Evolutionary conservation across 192 early-diverging fungal genomes (phyloP).

Genomic region (Gonapodya sp.): DNA sequence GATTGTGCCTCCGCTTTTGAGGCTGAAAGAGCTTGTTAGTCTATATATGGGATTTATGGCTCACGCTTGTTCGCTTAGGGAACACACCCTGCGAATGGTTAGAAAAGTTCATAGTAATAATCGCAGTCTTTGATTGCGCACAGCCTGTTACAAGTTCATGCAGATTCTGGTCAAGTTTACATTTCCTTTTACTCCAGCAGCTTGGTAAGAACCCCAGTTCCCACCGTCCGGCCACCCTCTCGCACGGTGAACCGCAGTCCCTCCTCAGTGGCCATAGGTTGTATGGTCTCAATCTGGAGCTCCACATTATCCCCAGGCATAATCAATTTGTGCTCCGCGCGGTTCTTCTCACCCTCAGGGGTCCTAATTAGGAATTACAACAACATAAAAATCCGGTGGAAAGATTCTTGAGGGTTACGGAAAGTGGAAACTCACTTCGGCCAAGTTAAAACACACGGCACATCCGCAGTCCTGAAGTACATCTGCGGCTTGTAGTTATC

Average conservation of each 20-base stretch:
- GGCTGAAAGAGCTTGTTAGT: too few relatives aligned
- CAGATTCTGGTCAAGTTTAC: too few relatives aligned
- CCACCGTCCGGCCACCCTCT: constrained; percentile 95
- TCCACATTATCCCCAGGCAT: constrained; percentile 96
- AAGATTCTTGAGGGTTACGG: too few relatives aligned
- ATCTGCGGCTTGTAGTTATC: constrained; percentile 96
- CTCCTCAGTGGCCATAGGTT: constrained; percentile 80
- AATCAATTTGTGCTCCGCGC: constrained; percentile 85
- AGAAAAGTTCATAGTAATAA: too few relatives aligned
- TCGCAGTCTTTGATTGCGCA: too few relatives aligned
- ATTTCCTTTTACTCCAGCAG: constrained; percentile 54
- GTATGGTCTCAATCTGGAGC: constrained; percentile 72
- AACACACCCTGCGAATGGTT: too few relatives aligned
- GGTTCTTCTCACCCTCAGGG: constrained; percentile 62
- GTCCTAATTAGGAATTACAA: constrained; percentile 22
- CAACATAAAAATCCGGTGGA: neutral
- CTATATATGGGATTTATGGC: too few relatives aligned
- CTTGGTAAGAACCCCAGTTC: constrained; percentile 81
- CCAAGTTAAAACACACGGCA: constrained; percentile 64
- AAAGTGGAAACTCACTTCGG: neutral
- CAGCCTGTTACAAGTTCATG: too few relatives aligned
- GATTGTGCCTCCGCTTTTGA: too few relatives aligned
- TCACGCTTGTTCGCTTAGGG: too few relatives aligned
- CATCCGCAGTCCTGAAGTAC: constrained; percentile 92
- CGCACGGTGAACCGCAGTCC: constrained; percentile 95